Evolutionary conservation across 768 basidiomycete genomes (phyloP), one percentile per base, ranked within the genome.

Genomic region (Clitopilus hobsonii): DNA sequence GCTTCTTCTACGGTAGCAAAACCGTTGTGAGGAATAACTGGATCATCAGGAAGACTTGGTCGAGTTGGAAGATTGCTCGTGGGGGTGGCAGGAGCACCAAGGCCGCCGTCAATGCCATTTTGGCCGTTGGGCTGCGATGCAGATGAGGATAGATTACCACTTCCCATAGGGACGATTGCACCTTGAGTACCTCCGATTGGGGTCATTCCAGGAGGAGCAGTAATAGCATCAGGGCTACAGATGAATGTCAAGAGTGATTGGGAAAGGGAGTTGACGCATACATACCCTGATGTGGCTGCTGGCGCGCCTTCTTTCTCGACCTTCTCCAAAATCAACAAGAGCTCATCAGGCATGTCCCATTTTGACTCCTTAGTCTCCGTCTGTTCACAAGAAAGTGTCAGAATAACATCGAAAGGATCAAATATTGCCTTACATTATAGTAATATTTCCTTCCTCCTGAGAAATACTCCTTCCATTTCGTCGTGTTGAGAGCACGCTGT

Each of bases 311-410:
- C 89, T 67, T 89, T 89, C 69, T 93, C 90, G 0, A 95, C 88
- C 61, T 87, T 90, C 66, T 91, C 88, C 30, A 94, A 76, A 22
- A 95, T 71, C n/a, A 91, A 77, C 22, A 88, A 72, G 24, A 99
- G 82, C 63, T 98, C 95, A 53, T 93, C 87, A 8, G 97, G 97
- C 85, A 96, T 89, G 56, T 96, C 93, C 97, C 97, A 98, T 75
- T 95, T 93, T 2, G 94, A 96, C 70, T 96, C 91, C 62, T 94
- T 96, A 26, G 86, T 82, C 38, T 89, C 86, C 27, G 85, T 88
- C 87, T 97, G 64, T 2, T 63, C 14, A 50, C 32, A 8, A 1
- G 45, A 41, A 23, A 56, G 30, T 50, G 59, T 54, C 29, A 56
- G 52, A 30, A 4, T 41, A 47, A 14, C n/a, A 16, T 13, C 8